phyloP scores from a whole-genome alignment of 1,139 yeast species.

The Geotrichum carabidarum region DNA sequence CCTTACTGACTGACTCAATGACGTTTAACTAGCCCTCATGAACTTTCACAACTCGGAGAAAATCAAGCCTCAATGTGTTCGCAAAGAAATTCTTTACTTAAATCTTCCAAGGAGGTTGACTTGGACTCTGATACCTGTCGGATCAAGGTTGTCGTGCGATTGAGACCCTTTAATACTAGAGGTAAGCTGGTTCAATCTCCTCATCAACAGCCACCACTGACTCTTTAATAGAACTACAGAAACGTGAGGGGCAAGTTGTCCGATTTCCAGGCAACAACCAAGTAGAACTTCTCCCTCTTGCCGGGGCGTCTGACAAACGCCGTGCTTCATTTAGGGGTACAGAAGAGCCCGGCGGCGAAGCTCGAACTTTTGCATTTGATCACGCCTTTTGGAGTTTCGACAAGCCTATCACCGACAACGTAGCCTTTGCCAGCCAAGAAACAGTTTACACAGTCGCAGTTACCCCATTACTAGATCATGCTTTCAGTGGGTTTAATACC shows the following conservation, averaged over 20 bases:
- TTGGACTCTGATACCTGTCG: constrained; percentile 3
- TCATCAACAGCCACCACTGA: neutral
- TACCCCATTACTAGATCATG: constrained; percentile 15
- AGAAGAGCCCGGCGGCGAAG: neutral
- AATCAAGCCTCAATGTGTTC: constrained; percentile 1
- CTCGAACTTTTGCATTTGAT: constrained; percentile 13
- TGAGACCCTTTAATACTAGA: constrained; percentile 15
- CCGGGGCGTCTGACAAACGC: neutral
- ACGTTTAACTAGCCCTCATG: neutral
- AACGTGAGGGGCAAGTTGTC: constrained; percentile 1
- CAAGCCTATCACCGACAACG: neutral
- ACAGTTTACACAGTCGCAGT: constrained; percentile 1
- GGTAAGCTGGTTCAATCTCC: constrained; percentile 8
- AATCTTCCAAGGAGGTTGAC: neutral
- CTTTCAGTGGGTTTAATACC: constrained; percentile 66
- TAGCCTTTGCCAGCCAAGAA: constrained; percentile 4
- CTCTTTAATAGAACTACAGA: constrained; percentile 4
- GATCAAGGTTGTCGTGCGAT: constrained; percentile 15
- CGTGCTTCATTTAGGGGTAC: constrained; percentile 4
- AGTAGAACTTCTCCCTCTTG: constrained; percentile 4
- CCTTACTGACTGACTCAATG: neutral
- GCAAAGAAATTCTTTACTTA: neutral
- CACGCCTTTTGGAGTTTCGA: constrained; percentile 10
- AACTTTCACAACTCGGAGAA: neutral
- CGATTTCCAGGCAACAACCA: neutral